Conservation (phyloP, 2,329 filamentous ascomycete species). For the Mollisia scopiformis region DNA sequence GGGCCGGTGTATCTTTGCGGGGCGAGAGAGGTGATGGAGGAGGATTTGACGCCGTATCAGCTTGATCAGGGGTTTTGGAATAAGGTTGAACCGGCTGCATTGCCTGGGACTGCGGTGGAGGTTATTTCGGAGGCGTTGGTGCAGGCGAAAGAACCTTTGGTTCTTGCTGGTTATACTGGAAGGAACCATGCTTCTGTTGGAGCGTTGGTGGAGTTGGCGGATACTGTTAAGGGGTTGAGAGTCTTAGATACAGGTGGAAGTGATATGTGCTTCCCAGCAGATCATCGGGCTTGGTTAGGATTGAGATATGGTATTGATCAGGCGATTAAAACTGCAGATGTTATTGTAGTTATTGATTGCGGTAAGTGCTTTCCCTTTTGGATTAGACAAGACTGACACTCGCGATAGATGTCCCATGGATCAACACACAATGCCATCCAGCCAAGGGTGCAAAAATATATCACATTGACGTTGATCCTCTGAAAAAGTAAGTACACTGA, state of each 20-base stretch:
- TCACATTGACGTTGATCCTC: slow-evolving; percentile 67
- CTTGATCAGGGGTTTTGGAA: slow-evolving; percentile 63
- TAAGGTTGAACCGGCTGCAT: slow-evolving; percentile 59
- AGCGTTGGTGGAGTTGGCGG: slow-evolving; percentile 67
- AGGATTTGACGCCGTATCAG: slow-evolving; percentile 64
- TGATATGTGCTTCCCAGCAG: slow-evolving; percentile 79
- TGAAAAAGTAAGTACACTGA: slow-evolving; percentile 57
- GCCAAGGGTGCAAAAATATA: slow-evolving; percentile 56
- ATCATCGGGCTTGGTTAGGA: slow-evolving; percentile 70
- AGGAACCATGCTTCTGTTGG: slow-evolving; percentile 65
- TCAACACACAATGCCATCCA: slow-evolving; percentile 72
- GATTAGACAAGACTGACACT: background rate
- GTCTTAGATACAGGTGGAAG: slow-evolving; percentile 78
- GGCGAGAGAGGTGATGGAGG: slow-evolving; percentile 71
- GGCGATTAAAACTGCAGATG: slow-evolving; percentile 74
- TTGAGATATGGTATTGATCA: slow-evolving; percentile 76
- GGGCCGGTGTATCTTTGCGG: slow-evolving; percentile 71
- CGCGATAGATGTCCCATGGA: slow-evolving; percentile 81
- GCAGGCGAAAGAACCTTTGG: slow-evolving; percentile 64
- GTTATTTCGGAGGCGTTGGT: slow-evolving; percentile 63
- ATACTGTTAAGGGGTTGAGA: slow-evolving; percentile 68
- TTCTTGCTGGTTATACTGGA: slow-evolving; percentile 73
- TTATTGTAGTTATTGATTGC: slow-evolving; percentile 84
- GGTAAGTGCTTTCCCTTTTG: slow-evolving; percentile 23
- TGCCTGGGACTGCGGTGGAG: slow-evolving; percentile 56